Percentiles rank a stretch among this genome's conserved stretches.
These are phyloP conservation scores for Drechslerella dactyloides DNA, from an alignment of 2,329 filamentous ascomycete genomes.

Conservation along the genomic window DNA sequence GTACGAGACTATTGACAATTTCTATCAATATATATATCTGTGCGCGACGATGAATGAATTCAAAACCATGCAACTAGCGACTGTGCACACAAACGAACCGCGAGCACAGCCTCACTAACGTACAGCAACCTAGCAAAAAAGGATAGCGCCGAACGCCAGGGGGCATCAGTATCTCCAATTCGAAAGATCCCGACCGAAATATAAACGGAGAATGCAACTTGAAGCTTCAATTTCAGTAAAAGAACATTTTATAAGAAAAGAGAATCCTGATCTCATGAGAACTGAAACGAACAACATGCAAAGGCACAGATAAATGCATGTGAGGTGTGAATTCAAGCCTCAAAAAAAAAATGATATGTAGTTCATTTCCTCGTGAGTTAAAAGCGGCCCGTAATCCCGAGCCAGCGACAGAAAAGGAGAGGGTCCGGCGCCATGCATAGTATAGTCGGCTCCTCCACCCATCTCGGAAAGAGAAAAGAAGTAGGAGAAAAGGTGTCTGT, in stretches of 20 bases:
- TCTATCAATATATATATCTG: no score
- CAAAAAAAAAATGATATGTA: neutral
- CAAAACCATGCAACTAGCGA: no score
- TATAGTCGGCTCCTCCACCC: neutral
- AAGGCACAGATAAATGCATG: no score
- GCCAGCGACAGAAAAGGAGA: neutral
- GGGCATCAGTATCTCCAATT: neutral
- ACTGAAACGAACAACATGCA: no score
- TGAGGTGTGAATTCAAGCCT: neutral
- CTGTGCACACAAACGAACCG: no score
- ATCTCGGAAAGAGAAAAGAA: neutral
- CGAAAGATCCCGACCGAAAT: neutral
- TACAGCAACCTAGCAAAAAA: no score
- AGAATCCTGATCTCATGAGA: neutral
- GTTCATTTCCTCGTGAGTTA: slow-evolving; percentile 1
- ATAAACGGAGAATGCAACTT: slow-evolving; percentile 8
- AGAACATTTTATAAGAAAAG: neutral
- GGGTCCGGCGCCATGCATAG: neutral
- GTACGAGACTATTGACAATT: no score
- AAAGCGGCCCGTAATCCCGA: neutral
- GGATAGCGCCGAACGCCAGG: neutral
- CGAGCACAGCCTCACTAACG: neutral
- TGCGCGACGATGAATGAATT: no score
- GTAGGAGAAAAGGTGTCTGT: neutral
- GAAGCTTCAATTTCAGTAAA: no score